phyloP scores from a whole-genome alignment of 495 filamentous ascomycete genomes.

The Neurospora sublineolata region DNA sequence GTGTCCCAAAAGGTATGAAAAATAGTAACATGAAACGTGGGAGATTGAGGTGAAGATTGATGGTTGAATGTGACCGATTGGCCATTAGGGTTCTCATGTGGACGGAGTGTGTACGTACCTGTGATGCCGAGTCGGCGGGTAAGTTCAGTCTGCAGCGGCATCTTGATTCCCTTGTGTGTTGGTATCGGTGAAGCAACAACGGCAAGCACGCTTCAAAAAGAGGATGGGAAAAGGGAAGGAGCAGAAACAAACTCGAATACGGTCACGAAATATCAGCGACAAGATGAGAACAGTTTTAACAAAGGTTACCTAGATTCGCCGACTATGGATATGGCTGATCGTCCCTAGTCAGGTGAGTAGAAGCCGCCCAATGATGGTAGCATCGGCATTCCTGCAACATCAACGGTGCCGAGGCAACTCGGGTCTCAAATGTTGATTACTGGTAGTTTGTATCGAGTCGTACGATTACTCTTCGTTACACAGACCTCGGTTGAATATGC shows the following conservation, averaged over 20 bases:
- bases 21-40: not conserved
- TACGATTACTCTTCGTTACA: not conserved
- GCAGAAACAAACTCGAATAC: not conserved
- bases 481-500: not conserved
- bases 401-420: not conserved
- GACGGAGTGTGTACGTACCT: slow-evolving; percentile 34
- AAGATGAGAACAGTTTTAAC: not conserved
- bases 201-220: not conserved
- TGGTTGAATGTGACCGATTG: not conserved
- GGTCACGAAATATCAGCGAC: not conserved
- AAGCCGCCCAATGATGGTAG: not conserved
- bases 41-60: not conserved
- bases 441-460: not conserved
- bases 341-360: not conserved
- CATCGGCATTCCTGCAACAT: not conserved
- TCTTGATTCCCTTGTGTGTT: slow-evolving; percentile 29
- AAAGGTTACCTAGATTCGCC: not conserved
- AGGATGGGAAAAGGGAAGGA: not conserved
- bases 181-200: not conserved
- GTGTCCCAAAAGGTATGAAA: not conserved
- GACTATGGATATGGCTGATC: not conserved
- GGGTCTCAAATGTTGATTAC: not conserved
- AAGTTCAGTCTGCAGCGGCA: slow-evolving; percentile 89
- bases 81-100: not conserved
- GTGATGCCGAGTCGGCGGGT: slow-evolving; percentile 82